Base-by-base conservation (phyloP, 768 basidiomycete genomes). In the Termitomyces sp. region DNA sequence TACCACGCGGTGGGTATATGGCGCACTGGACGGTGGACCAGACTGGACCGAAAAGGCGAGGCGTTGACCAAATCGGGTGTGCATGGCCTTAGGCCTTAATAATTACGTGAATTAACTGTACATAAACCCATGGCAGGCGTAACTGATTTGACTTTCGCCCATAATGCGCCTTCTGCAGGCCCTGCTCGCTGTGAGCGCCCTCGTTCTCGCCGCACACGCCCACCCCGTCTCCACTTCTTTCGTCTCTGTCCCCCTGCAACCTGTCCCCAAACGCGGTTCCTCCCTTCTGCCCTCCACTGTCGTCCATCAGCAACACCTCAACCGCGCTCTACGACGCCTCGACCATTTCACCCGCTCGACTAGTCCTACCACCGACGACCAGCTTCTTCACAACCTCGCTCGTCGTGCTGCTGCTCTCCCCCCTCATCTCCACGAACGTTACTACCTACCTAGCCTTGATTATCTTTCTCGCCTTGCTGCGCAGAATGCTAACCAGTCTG, bases 221-320 rank as follows among this genome's bases (percentile, higher is more conserved):
- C 61, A 54, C 42, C 63, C 65, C 14, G 51, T 49, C 10, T 11
- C 40, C 49, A n/a, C 43, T 48, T 59, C 59, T 36, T 66, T 66
- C 29, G 56, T 72, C 45, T 63, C 71, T 36, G 46, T 72, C 46
- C 68, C 69, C 34, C 43, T 72, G 10, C 48, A 49, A 32, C 66
- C 63, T 29, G 25, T 63, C 17, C 57, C 38, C 15, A 25, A 50
- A 48, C 55, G 43, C 25, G 45, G 62, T 38, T 45, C n/a, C 32
- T 53, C 37, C 3, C 29, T 58, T n/a, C 57, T 69, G 4, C 66
- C 59, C 17, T 47, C 67, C 12, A 31, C 62, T 2, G 63, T 63
- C 55, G 64, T 81, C 55, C 73, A 86, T 55, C 86, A 87, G 68
- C 86, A 84, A 70, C 81, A 85, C 67, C 80, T 83, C 47, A 87